phyloP scores from a whole-genome alignment of 345 rosid species.

The Eutrema heterophyllum region DNA sequence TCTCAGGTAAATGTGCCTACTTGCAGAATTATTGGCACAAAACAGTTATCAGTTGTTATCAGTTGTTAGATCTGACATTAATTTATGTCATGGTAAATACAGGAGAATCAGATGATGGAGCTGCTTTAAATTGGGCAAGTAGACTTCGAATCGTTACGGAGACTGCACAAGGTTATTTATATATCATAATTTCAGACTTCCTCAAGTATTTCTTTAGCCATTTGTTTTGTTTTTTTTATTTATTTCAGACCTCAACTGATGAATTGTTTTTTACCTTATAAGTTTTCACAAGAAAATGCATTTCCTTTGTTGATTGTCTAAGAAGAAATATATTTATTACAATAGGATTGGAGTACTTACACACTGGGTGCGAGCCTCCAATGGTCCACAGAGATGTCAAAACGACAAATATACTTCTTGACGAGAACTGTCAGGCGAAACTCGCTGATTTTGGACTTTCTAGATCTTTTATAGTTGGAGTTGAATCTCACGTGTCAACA shows the following conservation, averaged over 20 bases:
- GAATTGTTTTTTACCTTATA: too few relatives aligned
- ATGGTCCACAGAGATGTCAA: constrained; percentile 43
- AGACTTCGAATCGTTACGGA: constrained; percentile 36
- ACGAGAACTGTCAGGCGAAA: constrained; percentile 29
- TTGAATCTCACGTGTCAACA: constrained; percentile 10
- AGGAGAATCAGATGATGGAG: neutral
- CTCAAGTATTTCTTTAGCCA: too few relatives aligned
- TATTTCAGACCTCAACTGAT: too few relatives aligned
- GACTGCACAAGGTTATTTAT: constrained; percentile 38
- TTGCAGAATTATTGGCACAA: neutral
- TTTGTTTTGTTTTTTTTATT: too few relatives aligned
- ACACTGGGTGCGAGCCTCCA: constrained; percentile 39
- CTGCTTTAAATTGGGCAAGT: constrained; percentile 30
- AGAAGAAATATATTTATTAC: neutral
- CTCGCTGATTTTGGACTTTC: constrained; percentile 45
- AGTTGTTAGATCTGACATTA: neutral
- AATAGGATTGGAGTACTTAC: constrained; percentile 41
- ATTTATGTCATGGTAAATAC: neutral
- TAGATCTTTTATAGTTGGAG: constrained; percentile 17
- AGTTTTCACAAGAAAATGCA: neutral
- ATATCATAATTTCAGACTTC: too few relatives aligned
- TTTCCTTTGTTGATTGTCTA: neutral
- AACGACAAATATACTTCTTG: constrained; percentile 34
- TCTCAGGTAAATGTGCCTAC: constrained; percentile 12
- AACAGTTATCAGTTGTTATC: neutral